Evolutionary conservation across 2,329 filamentous ascomycete species (phyloP).

Genomic region (Microsporum ferrugineum): DNA sequence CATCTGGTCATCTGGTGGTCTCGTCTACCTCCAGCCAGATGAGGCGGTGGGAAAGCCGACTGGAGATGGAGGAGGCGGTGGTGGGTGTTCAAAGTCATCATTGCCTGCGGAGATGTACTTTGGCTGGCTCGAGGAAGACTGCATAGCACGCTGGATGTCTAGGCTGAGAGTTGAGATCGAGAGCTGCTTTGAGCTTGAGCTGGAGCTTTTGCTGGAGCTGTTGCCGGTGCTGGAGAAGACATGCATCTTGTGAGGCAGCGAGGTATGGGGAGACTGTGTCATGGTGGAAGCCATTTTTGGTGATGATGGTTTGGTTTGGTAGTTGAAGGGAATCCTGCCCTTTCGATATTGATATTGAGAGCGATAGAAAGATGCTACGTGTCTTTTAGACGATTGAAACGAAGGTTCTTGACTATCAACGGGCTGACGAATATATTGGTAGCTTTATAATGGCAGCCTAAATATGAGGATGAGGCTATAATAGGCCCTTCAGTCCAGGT

Average conservation of each 20-base stretch:
- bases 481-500: not conserved
- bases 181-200: not conserved
- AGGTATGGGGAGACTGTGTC: constrained; percentile 6
- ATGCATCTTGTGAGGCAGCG: constrained; percentile 4
- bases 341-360: not conserved
- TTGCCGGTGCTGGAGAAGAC: not conserved
- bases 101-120: constrained; percentile 24
- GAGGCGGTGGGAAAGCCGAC: constrained; percentile 12
- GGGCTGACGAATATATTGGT: not conserved
- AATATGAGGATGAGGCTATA: not conserved
- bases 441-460: not conserved
- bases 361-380: not conserved
- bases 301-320: not conserved
- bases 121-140: constrained; percentile 24
- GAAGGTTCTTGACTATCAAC: not conserved
- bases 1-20: not conserved
- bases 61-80: constrained; percentile 25
- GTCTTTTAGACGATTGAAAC: not conserved
- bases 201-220: not conserved
- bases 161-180: constrained; percentile 21
- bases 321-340: not conserved
- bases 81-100: constrained; percentile 21
- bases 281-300: constrained; percentile 1
- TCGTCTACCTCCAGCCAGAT: not conserved
- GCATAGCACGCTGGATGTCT: constrained; percentile 31